Evolutionary conservation across 2,329 filamentous ascomycete species (phyloP).

Genomic region (Hirsutella minnesotensis): DNA sequence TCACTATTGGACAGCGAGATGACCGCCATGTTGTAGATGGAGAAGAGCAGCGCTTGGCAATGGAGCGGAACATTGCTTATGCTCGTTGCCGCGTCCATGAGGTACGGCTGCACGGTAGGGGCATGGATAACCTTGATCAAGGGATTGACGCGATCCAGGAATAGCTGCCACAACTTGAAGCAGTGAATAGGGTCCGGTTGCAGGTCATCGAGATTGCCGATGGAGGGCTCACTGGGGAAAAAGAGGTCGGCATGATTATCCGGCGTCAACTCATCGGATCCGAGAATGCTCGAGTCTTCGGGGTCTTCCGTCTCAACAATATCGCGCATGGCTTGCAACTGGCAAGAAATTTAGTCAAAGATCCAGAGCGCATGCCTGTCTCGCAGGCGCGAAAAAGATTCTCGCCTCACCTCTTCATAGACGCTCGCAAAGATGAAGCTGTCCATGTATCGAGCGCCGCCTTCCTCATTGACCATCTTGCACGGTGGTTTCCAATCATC

Average conservation of each 20-base stretch:
- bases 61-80: constrained; percentile 42
- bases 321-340: constrained; percentile 47
- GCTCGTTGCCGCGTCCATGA: constrained; percentile 50
- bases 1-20: constrained; percentile 44
- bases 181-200: constrained; percentile 56
- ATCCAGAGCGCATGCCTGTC: too few species aligned
- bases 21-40: constrained; percentile 52
- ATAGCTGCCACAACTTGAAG: constrained; percentile 63
- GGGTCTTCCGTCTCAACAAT: constrained; percentile 39
- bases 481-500: constrained; percentile 32
- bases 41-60: constrained; percentile 49
- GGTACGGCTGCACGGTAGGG: constrained; percentile 52
- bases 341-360: background rate
- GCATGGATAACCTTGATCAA: constrained; percentile 62
- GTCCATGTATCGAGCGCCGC: constrained; percentile 44
- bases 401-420: constrained; percentile 46
- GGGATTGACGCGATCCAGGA: constrained; percentile 63
- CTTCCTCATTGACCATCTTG: constrained; percentile 44
- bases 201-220: constrained; percentile 33
- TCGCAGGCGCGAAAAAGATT: too few species aligned
- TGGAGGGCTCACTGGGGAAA: constrained; percentile 27
- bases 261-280: constrained; percentile 36
- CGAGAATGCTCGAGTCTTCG: constrained; percentile 35
- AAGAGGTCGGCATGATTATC: constrained; percentile 41
- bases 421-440: constrained; percentile 41